Conservation (phyloP, 495 filamentous ascomycete genomes). For the Aspergillus haitiensis region DNA sequence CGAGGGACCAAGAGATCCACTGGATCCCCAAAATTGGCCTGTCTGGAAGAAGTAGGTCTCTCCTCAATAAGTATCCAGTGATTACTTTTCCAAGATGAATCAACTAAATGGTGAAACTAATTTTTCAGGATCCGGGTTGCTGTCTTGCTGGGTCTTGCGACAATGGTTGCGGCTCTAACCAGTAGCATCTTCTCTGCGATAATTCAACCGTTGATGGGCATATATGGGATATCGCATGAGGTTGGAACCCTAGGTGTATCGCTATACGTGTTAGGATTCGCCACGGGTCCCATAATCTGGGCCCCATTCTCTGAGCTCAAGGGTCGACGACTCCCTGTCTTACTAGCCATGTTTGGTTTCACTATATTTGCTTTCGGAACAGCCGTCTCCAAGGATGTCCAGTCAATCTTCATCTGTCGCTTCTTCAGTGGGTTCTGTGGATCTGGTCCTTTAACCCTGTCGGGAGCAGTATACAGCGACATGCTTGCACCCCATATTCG, state of each 20-base stretch:
- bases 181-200: slow-evolving; percentile 27
- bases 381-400: slow-evolving; percentile 62
- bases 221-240: slow-evolving; percentile 54
- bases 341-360: slow-evolving; percentile 50
- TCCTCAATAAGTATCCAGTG: too few species aligned
- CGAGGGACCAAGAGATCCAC: slow-evolving; percentile 8
- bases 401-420: slow-evolving; percentile 64
- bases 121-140: slow-evolving; percentile 25
- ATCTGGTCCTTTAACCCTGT: slow-evolving; percentile 73
- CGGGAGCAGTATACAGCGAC: slow-evolving; percentile 87
- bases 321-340: slow-evolving; percentile 57
- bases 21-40: slow-evolving; percentile 22
- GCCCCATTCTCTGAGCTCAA: slow-evolving; percentile 65
- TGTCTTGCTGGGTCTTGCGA: slow-evolving; percentile 23
- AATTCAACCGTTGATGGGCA: slow-evolving; percentile 22
- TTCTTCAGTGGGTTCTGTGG: slow-evolving; percentile 70
- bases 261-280: slow-evolving; percentile 60
- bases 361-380: slow-evolving; percentile 61
- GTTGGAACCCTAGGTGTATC: slow-evolving; percentile 57
- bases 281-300: slow-evolving; percentile 61
- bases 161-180: slow-evolving; percentile 23
- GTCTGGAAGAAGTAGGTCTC: slow-evolving; percentile 13
- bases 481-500: slow-evolving; percentile 80
- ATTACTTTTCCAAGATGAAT: not conserved
- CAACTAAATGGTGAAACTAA: not conserved